phyloP scores from a whole-genome alignment of 352 stramenopile genomes.

The Globisporangium cystogenes region DNA sequence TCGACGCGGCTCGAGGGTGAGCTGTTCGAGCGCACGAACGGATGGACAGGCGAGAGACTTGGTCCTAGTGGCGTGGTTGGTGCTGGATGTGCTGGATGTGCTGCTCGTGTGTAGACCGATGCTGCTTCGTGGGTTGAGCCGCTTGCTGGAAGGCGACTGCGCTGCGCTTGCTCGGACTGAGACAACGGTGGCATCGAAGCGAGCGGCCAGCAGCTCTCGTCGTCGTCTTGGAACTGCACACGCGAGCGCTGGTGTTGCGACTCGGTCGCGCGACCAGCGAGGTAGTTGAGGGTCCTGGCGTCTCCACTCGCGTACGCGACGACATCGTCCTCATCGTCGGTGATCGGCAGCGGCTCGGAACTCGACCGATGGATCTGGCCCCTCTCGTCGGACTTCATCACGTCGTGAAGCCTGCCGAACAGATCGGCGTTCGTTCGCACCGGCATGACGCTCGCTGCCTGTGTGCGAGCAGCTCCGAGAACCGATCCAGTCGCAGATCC shows the following conservation, averaged over 20 bases:
- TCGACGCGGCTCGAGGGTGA: too few relatives aligned
- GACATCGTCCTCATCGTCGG: slow-evolving; percentile 3
- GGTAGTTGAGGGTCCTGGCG: not conserved
- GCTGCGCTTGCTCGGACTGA: not conserved
- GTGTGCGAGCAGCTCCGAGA: not conserved
- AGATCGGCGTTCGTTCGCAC: slow-evolving; percentile 9
- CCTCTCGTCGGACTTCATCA: slow-evolving; percentile 4
- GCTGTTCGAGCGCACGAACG: too few relatives aligned
- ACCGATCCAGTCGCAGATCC: not conserved
- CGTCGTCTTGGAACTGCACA: not conserved
- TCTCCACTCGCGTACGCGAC: not conserved
- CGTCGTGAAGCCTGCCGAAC: slow-evolving; percentile 5
- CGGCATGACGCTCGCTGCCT: not conserved
- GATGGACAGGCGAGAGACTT: too few relatives aligned
- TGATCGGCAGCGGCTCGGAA: slow-evolving; percentile 11
- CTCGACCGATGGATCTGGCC: slow-evolving; percentile 3
- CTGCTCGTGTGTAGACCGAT: too few relatives aligned
- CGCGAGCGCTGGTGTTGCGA: not conserved
- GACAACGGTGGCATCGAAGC: not conserved
- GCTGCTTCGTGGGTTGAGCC: too few relatives aligned
- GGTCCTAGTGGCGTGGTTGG: not conserved
- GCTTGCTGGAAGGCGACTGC: too few relatives aligned
- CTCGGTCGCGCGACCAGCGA: not conserved
- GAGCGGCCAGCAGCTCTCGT: not conserved
- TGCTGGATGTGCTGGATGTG: too few relatives aligned